Evolutionary conservation across 108 stramenopile genomes (phyloP), one percentile per base, ranked within the genome.

Genomic region (Nitzschia sp.): DNA sequence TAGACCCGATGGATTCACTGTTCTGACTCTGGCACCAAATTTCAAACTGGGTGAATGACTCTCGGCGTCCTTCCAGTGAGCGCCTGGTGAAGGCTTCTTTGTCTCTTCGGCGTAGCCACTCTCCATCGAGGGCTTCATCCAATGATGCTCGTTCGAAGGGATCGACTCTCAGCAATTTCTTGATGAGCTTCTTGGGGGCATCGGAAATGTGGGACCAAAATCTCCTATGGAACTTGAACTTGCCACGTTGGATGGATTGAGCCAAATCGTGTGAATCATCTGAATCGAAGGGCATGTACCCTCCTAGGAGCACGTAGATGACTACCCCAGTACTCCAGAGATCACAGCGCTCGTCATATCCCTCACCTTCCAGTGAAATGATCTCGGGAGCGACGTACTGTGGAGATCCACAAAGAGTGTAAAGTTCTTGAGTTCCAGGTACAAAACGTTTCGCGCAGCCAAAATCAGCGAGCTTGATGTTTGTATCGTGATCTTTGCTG

Each of bases 401-500:
- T 17, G 84, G 83, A 10, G 90, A 91, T 0, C 94, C 94, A 63
- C 85, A 87, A 37, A 86, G 80, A 9, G 84, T 84, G n/a, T 54
- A 53, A 10, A 90, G 84, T 24, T 72, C 76, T 19, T 75, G 67
- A 34, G 71, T 53, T 34, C 80, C 71, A 26, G 72, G 56, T 24
- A 72, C 26, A 44, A 59, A 70, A 50, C 55, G 55, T 54, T 83
- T 61, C 11, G 89, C 84, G 54, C 90, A 90, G 6, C 92, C 95
- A 81, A 95, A 95, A 71, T 95, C 95, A 21, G 86, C 88, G 26
- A 95, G 64, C 67, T 94, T 94, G 57, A 95, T 81, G 9, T 38
- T 19, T 6, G 83, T 78, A 66, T 94, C 86, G 54, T 91, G 80
- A 8, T 67, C 53, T 24, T 46, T 56, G 52, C 55, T 76, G 42